Evolutionary conservation across 1,284 basidiomycete genomes (phyloP), one percentile per base, ranked within the genome.

Genomic region (Irpex rosettiformis): DNA sequence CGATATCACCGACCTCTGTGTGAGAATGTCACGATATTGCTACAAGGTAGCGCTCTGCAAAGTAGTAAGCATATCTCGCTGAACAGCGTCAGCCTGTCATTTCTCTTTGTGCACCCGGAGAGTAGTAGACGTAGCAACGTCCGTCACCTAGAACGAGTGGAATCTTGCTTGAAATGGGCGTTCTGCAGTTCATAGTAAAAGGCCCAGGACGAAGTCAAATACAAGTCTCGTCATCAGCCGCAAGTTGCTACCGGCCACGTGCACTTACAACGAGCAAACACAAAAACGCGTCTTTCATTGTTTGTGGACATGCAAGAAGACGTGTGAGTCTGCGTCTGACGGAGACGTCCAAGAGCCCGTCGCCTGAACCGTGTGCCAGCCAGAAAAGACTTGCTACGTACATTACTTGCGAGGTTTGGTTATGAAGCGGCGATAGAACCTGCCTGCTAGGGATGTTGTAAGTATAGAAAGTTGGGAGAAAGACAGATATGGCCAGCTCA

Each of bases 1-100:
- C 48, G 48, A n/a, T 51, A 51, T 51, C 48, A 51, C 48, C 24
- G 48, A 51, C 48, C n/a, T 51, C 27, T 51, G 48, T 28, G 48
- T 51, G 48, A 51, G 27, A 51, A 51, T 8, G 22, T 8, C 24
- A 28, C 27, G 43, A 45, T 18, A 45, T 22, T 11, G 21, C 18
- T 11, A 45, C 43, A 45, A 18, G 8, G 43, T 18, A 45, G 43
- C 33, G 16, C n/a, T n/a, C n/a, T n/a, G n/a, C n/a, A n/a, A n/a
- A n/a, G n/a, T n/a, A n/a, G n/a, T n/a, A n/a, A n/a, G n/a, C n/a
- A n/a, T n/a, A n/a, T n/a, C n/a, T n/a, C n/a, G n/a, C n/a, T n/a
- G n/a, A n/a, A n/a, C n/a, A n/a, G n/a, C n/a, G n/a, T n/a, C n/a
- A n/a, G n/a, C n/a, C n/a, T 8, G 33, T 37, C 33, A 37, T 37